These are phyloP conservation scores for Ogataea henricii DNA, from an alignment of 805 yeast genomes.

Conservation along the genomic window DNA sequence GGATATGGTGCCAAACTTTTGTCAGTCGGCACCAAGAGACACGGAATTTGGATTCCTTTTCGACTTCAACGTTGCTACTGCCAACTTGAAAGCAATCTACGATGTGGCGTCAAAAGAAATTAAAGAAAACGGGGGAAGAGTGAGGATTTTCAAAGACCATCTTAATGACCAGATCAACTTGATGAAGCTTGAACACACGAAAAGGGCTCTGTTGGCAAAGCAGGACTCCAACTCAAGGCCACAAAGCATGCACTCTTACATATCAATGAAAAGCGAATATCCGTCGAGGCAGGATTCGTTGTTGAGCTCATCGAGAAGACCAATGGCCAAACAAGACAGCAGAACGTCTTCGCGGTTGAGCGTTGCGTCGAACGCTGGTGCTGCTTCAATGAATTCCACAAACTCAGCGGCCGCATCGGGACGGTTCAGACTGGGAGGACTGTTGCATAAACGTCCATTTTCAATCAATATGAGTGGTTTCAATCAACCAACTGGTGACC, in stretches of 20 bases:
- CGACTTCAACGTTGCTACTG: constrained; percentile 42
- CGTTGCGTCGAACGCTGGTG: constrained; percentile 8
- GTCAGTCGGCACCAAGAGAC: constrained; percentile 28
- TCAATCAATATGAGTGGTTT: constrained; percentile 48
- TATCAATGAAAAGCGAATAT: background rate
- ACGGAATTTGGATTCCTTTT: constrained; percentile 56
- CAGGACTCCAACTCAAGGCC: constrained; percentile 23
- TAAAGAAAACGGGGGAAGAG: constrained; percentile 38
- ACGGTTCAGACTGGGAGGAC: constrained; percentile 32
- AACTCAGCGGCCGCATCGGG: constrained; percentile 8
- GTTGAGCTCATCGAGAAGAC: constrained; percentile 5
- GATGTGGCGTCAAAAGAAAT: constrained; percentile 49
- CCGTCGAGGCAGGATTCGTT: constrained; percentile 8
- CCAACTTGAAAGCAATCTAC: constrained; percentile 37
- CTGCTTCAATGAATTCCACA: constrained; percentile 3
- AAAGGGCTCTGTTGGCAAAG: constrained; percentile 27
- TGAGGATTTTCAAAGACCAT: constrained; percentile 46
- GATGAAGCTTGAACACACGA: constrained; percentile 48
- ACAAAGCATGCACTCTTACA: background rate
- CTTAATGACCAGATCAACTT: constrained; percentile 54
- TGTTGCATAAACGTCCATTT: constrained; percentile 57
- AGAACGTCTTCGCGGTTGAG: constrained; percentile 9
- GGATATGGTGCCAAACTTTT: constrained; percentile 41
- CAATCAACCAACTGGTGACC: constrained; percentile 15
- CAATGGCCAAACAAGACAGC: background rate